A percentile compares a stretch with the other conserved stretches of the same genome.
These are phyloP conservation scores for Cajanus cajan DNA, from an alignment of 306 rosid genomes.

Conservation along the genomic window DNA sequence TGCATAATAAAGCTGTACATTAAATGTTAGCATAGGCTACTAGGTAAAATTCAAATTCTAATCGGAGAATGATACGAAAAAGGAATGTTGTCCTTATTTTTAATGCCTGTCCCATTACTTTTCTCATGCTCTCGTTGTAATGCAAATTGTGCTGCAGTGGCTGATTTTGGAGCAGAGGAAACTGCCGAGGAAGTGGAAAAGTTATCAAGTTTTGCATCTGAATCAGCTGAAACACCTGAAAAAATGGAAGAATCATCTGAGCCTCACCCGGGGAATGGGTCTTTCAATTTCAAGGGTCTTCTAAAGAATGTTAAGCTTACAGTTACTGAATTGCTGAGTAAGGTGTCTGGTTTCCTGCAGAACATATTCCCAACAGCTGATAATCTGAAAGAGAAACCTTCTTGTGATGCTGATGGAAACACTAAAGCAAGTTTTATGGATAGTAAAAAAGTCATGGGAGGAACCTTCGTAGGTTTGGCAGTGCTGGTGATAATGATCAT, in stretches of 20 bases:
- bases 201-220: background rate
- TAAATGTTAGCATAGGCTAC: background rate
- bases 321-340: slow-evolving; percentile 45
- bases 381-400: slow-evolving; percentile 13
- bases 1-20: background rate
- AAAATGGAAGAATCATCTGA: background rate
- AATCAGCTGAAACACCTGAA: background rate
- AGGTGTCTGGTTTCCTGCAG: slow-evolving; percentile 43
- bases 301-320: slow-evolving; percentile 45
- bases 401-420: slow-evolving; percentile 36
- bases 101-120: background rate
- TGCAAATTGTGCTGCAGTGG: slow-evolving; percentile 32
- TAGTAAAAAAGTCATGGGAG: slow-evolving; percentile 17
- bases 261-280: background rate
- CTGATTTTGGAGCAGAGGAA: slow-evolving; percentile 14
- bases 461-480: slow-evolving; percentile 73
- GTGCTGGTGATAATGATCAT: slow-evolving; percentile 60
- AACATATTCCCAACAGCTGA: slow-evolving; percentile 51
- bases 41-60: background rate
- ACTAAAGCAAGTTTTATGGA: slow-evolving; percentile 27
- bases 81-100: background rate
- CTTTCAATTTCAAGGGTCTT: slow-evolving; percentile 7
- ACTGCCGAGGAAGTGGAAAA: background rate
- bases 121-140: background rate
- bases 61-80: background rate